Base-by-base conservation (phyloP, 2,329 filamentous ascomycete species). In the Fusarium drepaniforme region DNA sequence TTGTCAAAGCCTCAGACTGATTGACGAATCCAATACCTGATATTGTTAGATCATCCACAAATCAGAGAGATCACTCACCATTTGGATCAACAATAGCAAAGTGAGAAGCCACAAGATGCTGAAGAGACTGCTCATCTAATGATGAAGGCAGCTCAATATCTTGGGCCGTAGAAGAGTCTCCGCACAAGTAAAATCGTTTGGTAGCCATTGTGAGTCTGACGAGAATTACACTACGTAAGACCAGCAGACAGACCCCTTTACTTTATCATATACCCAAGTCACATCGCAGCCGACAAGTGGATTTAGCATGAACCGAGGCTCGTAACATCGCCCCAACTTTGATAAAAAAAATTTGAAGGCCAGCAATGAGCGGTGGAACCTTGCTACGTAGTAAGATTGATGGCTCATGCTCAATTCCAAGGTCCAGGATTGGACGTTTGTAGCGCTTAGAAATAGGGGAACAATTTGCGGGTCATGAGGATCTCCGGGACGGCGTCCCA, bases 61-160 rank as follows among this genome's bases (percentile, higher is more conserved):
- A 13, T 3, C 3, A 7, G 8, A 1, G 3, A 30, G 21, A 4
- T 33, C 18, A 44, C 33, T 49, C 79, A 84, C 85, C 84, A 25
- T 81, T 82, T 4, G 84, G 77, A 9, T 85, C 82, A 46, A 86
- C 85, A 64, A 86, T 83, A 59, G 84, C 82, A 74, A 86, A 87
- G 53, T 85, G 79, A 13, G 84, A 82, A 5, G 85, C 84, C 18
- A 85, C 78, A 16, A 85, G 72, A 53, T 85, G 80, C 35, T 82
- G 82, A 2, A 87, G 80, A 18, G 80, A 81, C 33, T 85, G 82
- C 28, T 82, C 77, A 46, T 85, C 81, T n/a, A 77, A 66, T 3
- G 80, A 77, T 7, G 78, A 53, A n/a, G 82, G 77, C 5, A 86
- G 59, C 9, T 84, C 83, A 46, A 87, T 81, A 8, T 83, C 81